phyloP scores from a whole-genome alignment of 2,329 filamentous ascomycete genomes.

The Balansia obtecta region DNA sequence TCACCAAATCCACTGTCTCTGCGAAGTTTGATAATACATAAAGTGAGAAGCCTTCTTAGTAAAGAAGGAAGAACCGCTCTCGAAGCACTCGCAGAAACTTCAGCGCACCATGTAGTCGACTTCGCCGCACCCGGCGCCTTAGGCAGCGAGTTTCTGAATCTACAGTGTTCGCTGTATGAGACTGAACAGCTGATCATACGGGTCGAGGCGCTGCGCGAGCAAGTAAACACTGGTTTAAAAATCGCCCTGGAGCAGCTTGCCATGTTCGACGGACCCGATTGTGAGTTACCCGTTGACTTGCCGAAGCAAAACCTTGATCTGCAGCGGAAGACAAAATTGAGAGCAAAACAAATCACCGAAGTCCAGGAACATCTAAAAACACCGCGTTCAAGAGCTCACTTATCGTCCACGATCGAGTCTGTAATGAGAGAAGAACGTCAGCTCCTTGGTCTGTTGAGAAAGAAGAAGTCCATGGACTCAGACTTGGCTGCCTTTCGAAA shows the following conservation, averaged over 20 bases:
- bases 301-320: slow-evolving; percentile 62
- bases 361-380: slow-evolving; percentile 35
- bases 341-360: slow-evolving; percentile 55
- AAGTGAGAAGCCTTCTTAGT: slow-evolving; percentile 23
- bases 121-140: slow-evolving; percentile 36
- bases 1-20: slow-evolving; percentile 22
- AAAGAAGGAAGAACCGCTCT: slow-evolving; percentile 43
- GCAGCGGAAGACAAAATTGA: slow-evolving; percentile 56
- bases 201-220: slow-evolving; percentile 40
- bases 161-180: slow-evolving; percentile 41
- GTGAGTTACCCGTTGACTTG: slow-evolving; percentile 44
- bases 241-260: slow-evolving; percentile 25
- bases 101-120: slow-evolving; percentile 36
- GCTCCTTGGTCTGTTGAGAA: slow-evolving; percentile 42
- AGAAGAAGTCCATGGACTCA: slow-evolving; percentile 46
- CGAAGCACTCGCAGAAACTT: slow-evolving; percentile 41
- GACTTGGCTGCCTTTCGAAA: slow-evolving; percentile 56
- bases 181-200: slow-evolving; percentile 43
- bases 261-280: slow-evolving; percentile 32
- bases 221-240: slow-evolving; percentile 39
- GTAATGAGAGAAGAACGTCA: slow-evolving; percentile 45
- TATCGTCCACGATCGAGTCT: slow-evolving; percentile 41
- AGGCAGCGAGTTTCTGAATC: slow-evolving; percentile 37
- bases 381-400: slow-evolving; percentile 21
- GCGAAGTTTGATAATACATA: slow-evolving; percentile 26